These are phyloP conservation scores for Patellifolia procumbens DNA, from an alignment of 179 eudicot genomes.

Conservation along the genomic window DNA sequence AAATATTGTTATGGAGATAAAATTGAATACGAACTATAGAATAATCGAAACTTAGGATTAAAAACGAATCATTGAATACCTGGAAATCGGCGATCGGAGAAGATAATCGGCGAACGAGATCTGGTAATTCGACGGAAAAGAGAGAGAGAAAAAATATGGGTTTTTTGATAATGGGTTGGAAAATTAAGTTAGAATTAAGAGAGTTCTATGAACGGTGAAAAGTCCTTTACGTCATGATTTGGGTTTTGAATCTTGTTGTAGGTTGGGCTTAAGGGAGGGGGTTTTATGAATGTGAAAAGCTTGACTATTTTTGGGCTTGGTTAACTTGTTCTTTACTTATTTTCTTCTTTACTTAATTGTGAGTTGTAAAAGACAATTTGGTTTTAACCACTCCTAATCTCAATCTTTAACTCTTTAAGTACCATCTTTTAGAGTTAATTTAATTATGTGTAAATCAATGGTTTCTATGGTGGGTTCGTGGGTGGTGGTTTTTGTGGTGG, in stretches of 20 bases:
- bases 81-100: constrained; percentile 5
- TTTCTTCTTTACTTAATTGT: too few species aligned
- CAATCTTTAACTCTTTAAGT: too few species aligned
- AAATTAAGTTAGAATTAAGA: neutral
- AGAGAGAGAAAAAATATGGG: neutral
- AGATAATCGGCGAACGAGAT: constrained; percentile 8
- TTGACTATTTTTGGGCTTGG: too few species aligned
- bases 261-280: neutral
- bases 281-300: too few species aligned
- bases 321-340: too few species aligned
- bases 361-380: neutral
- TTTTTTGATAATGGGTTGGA: neutral
- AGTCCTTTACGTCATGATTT: neutral
- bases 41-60: neutral
- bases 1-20: neutral
- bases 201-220: neutral
- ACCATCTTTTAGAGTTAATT: too few species aligned
- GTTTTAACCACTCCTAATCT: neutral
- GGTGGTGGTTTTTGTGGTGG: too few species aligned
- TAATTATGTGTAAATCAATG: too few species aligned
- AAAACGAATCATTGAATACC: neutral
- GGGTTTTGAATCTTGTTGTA: neutral
- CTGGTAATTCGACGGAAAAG: neutral
- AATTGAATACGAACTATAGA: neutral
- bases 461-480: too few species aligned